phyloP scores from a whole-genome alignment of 2,329 filamentous ascomycete species.

The Colletotrichum lini region DNA sequence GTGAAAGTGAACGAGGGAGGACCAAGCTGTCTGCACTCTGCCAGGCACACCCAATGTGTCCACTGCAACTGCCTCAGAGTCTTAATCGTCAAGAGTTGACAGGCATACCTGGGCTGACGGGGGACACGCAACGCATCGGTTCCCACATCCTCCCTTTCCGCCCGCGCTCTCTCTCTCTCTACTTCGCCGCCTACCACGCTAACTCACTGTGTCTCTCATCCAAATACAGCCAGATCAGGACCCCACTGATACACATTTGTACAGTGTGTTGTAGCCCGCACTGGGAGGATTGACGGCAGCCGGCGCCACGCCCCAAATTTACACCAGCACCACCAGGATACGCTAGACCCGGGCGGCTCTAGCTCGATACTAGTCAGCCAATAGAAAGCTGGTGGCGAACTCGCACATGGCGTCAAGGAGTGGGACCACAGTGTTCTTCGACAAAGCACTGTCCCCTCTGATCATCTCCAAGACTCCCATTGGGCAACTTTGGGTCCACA shows the following conservation, averaged over 20 bases:
- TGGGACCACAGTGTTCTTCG: conserved; percentile 27
- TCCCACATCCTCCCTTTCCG: conserved; percentile 9
- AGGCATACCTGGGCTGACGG: conserved; percentile 23
- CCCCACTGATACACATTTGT: conserved; percentile 17
- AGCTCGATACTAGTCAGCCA: conserved; percentile 35
- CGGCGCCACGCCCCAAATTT: conserved; percentile 43
- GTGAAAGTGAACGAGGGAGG: conserved; percentile 6
- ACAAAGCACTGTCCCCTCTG: conserved; percentile 29
- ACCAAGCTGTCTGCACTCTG: conserved; percentile 9
- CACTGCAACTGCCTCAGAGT: neutral
- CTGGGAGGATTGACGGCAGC: conserved; percentile 40
- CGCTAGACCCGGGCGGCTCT: conserved; percentile 36
- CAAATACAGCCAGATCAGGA: conserved; percentile 19
- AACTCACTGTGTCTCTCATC: conserved; percentile 16
- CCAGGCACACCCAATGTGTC: conserved; percentile 4
- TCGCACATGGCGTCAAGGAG: conserved; percentile 42
- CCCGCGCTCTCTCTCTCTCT: neutral
- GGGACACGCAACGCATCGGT: conserved; percentile 28
- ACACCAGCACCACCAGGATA: conserved; percentile 28
- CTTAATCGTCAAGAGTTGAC: neutral
- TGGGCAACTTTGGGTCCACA: conserved; percentile 36
- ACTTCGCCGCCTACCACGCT: neutral
- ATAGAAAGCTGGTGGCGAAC: conserved; percentile 41
- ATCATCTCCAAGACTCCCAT: conserved; percentile 36
- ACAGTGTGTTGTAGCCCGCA: conserved; percentile 34